Evolutionary conservation across 1,284 basidiomycete genomes (phyloP).

Genomic region (Ganoderma lingzhi): DNA sequence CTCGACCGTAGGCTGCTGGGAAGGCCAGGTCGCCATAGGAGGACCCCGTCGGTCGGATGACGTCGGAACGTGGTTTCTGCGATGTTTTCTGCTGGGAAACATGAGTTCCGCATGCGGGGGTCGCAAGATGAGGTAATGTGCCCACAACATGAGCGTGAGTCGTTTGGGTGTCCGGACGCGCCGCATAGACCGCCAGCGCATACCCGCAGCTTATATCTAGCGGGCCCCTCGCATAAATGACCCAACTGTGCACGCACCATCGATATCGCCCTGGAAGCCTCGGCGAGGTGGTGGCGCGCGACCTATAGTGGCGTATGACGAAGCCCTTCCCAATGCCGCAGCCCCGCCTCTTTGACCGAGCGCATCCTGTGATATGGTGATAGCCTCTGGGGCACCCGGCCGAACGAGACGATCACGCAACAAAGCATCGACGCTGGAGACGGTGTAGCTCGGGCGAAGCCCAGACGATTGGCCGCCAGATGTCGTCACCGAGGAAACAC

Average conservation of each 20-base stretch:
- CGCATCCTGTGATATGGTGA: not conserved
- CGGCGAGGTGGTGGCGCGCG: not conserved
- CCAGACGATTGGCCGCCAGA: constrained; percentile 18
- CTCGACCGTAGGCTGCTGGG: constrained; percentile 15
- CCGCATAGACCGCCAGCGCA: not conserved
- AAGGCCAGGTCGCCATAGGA: constrained; percentile 22
- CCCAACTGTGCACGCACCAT: constrained; percentile 5
- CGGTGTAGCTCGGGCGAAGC: constrained; percentile 21
- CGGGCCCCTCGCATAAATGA: not conserved
- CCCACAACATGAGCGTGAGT: constrained; percentile 9
- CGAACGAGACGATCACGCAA: constrained; percentile 4
- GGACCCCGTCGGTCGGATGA: constrained; percentile 14
- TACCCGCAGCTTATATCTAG: constrained; percentile 2
- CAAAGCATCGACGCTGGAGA: constrained; percentile 15
- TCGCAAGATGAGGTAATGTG: constrained; percentile 27
- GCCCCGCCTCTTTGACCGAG: not conserved
- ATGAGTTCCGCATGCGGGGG: constrained; percentile 19
- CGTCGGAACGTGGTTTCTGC: constrained; percentile 24
- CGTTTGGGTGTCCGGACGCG: constrained; percentile 1
- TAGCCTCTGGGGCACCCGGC: constrained; percentile 1
- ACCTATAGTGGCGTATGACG: constrained; percentile 4
- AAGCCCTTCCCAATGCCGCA: not conserved
- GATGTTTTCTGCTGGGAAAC: constrained; percentile 28
- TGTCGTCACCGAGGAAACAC: constrained; percentile 21
- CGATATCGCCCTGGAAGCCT: not conserved